Evolutionary conservation across 306 rosid species (phyloP).

Genomic region (Quillaja saponaria): DNA sequence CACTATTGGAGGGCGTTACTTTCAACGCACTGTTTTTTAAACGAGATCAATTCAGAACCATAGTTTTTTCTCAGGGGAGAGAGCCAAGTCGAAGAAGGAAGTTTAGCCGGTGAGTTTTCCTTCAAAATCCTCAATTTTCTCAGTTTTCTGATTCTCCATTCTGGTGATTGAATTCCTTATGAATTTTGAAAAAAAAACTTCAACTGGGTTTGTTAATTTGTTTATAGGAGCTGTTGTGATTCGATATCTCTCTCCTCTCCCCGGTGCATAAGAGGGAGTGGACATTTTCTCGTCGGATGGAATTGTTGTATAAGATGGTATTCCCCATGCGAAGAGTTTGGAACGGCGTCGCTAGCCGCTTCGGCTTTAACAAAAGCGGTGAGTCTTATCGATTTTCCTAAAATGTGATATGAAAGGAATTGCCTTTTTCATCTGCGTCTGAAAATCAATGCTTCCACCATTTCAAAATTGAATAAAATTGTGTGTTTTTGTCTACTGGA

Average conservation of each 20-base stretch:
- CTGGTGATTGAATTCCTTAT: too few species aligned
- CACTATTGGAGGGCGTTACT: conserved; percentile 27
- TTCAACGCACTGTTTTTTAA: not conserved
- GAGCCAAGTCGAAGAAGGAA: not conserved
- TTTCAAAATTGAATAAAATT: not conserved
- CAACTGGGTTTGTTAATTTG: not conserved
- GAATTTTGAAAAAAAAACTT: too few species aligned
- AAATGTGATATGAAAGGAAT: too few species aligned
- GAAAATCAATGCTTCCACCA: too few species aligned
- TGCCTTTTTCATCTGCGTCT: too few species aligned
- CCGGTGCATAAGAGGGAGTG: conserved; percentile 24
- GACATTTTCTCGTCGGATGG: conserved; percentile 34
- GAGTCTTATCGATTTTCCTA: too few species aligned
- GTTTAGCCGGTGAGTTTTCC: conserved; percentile 10
- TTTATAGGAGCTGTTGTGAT: not conserved
- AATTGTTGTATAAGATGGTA: conserved; percentile 53
- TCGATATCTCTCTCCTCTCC: conserved; percentile 2
- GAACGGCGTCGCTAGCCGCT: conserved; percentile 41
- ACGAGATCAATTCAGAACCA: not conserved
- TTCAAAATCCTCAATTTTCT: not conserved
- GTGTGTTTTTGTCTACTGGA: not conserved
- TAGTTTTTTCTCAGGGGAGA: not conserved
- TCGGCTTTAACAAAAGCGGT: conserved; percentile 61
- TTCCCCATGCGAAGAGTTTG: conserved; percentile 44
- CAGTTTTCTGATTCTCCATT: not conserved